Percentiles rank a stretch among this genome's conserved stretches.
phyloP scores from a whole-genome alignment of 805 yeast genomes.

The Maudiozyma serrabonitensis region DNA sequence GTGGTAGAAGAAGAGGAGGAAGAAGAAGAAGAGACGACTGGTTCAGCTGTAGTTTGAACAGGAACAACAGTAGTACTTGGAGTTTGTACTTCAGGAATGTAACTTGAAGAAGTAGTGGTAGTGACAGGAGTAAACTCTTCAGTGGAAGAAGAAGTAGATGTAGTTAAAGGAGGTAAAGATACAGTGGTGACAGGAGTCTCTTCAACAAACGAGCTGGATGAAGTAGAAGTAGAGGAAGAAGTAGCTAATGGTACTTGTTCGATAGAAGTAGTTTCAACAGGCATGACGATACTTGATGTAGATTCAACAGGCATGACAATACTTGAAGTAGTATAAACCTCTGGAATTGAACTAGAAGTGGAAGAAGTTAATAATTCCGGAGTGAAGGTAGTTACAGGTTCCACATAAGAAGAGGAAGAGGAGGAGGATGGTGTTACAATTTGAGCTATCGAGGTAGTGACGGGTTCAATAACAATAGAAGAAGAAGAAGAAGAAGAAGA shows the following conservation, averaged over 20 bases:
- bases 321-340: background rate
- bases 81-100: background rate
- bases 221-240: background rate
- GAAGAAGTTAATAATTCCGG: background rate
- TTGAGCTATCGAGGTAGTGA: background rate
- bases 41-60: background rate
- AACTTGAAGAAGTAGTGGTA: background rate
- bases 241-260: background rate
- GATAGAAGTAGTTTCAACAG: background rate
- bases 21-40: background rate
- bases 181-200: background rate
- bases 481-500: background rate
- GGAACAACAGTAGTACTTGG: too few species aligned
- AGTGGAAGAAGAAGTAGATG: conserved; percentile 1
- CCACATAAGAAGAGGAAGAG: background rate
- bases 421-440: background rate
- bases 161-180: background rate
- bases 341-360: background rate
- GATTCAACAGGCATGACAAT: background rate
- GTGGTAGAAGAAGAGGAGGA: background rate
- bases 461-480: background rate
- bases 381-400: background rate
- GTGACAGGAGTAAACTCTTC: background rate
- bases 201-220: background rate
- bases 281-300: background rate